Conservation (phyloP, 192 early-diverging fungal genomes). For the Linnemannia schmuckeri region DNA sequence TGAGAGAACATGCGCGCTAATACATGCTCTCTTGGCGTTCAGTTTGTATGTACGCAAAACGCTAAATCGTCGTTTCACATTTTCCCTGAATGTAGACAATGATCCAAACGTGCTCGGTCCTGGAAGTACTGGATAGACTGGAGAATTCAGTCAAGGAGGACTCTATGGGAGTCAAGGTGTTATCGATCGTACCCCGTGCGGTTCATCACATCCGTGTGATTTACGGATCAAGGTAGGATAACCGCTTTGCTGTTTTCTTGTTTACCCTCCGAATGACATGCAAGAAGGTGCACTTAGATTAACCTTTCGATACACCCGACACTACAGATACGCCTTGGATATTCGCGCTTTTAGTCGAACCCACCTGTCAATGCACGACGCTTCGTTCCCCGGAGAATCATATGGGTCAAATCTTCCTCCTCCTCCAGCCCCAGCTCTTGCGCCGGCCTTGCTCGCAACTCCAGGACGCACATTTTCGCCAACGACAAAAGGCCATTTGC, state of each 20-base stretch:
- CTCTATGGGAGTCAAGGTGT: slow-evolving; percentile 34
- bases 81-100: slow-evolving; percentile 24
- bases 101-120: slow-evolving; percentile 33
- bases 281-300: not conserved
- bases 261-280: no score
- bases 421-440: slow-evolving; percentile 30
- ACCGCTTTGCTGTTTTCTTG: not conserved
- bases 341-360: slow-evolving; percentile 41
- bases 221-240: slow-evolving; percentile 49
- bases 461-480: slow-evolving; percentile 40
- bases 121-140: slow-evolving; percentile 46
- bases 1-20: not conserved
- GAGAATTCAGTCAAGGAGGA: slow-evolving; percentile 49
- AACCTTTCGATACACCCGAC: not conserved
- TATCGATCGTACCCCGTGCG: slow-evolving; percentile 43
- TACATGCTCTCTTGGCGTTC: not conserved
- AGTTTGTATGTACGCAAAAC: not conserved
- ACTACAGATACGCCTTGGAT: slow-evolving; percentile 41
- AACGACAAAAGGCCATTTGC: slow-evolving; percentile 33
- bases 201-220: slow-evolving; percentile 46
- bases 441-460: slow-evolving; percentile 17
- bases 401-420: slow-evolving; percentile 34
- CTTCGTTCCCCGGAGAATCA: slow-evolving; percentile 43
- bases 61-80: not conserved
- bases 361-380: slow-evolving; percentile 47